phyloP scores from a whole-genome alignment of 495 filamentous ascomycete genomes.

The Penicillium arizonense region DNA sequence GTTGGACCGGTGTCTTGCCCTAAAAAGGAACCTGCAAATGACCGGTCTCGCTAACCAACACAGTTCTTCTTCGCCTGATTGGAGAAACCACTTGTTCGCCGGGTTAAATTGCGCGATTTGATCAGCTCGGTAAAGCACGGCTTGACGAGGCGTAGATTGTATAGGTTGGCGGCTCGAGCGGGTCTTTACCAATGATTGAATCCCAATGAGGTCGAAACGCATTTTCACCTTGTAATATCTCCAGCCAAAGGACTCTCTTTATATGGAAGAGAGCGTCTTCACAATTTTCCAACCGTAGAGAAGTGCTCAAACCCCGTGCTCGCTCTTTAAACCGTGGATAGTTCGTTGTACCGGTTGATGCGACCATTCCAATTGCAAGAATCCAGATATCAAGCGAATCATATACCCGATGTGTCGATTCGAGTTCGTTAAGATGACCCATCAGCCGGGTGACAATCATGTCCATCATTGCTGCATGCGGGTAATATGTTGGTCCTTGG shows the following conservation, averaged over 20 bases:
- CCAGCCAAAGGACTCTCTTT: constrained; percentile 37
- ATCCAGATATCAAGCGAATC: constrained; percentile 38
- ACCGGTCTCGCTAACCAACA: too few species aligned
- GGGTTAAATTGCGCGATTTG: too few species aligned
- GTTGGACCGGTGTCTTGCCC: too few species aligned
- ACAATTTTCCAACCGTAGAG: constrained; percentile 22
- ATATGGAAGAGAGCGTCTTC: constrained; percentile 23
- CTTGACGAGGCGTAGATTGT: not conserved
- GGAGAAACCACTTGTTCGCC: too few species aligned
- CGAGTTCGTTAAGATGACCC: constrained; percentile 23
- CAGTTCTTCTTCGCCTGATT: too few species aligned
- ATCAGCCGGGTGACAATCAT: constrained; percentile 28
- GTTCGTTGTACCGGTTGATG: constrained; percentile 27
- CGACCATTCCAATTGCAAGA: constrained; percentile 36
- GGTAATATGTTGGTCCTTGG: constrained; percentile 52
- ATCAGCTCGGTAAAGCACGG: too few species aligned
- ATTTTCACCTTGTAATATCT: constrained; percentile 12
- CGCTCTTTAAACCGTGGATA: constrained; percentile 30
- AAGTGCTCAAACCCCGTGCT: constrained; percentile 7
- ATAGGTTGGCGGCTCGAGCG: not conserved
- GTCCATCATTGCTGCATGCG: constrained; percentile 40
- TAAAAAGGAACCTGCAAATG: too few species aligned
- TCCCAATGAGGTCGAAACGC: constrained; percentile 32
- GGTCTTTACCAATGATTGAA: constrained; percentile 5
- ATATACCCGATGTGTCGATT: constrained; percentile 3